Conservation (phyloP, 2,329 filamentous ascomycete species). For the Colletotrichum chrysophilum region DNA sequence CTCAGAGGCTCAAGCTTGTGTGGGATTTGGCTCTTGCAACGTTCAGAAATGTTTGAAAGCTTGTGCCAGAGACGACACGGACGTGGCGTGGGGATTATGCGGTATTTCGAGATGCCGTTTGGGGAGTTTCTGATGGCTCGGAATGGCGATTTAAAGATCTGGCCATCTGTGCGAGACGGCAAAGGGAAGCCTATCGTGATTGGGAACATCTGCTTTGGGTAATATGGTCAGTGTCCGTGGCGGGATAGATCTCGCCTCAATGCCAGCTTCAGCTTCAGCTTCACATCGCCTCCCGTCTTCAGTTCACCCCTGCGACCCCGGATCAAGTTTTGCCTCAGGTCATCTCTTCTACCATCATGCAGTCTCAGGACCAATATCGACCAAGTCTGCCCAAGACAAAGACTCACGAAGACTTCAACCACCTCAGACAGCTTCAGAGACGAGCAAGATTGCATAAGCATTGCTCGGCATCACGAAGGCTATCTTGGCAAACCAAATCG, state of each 20-base stretch:
- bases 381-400: too few species aligned
- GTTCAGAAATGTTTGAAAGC: background rate
- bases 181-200: background rate
- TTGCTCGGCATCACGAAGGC: background rate
- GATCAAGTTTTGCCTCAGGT: background rate
- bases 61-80: background rate
- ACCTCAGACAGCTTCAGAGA: background rate
- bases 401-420: background rate
- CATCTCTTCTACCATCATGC: background rate
- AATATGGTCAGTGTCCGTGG: background rate
- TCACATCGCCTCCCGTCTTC: background rate
- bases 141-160: background rate
- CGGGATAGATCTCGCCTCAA: background rate
- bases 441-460: conserved; percentile 2
- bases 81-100: background rate
- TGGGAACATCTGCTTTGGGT: background rate
- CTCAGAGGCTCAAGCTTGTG: background rate
- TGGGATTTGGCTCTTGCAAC: background rate
- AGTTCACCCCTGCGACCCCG: background rate
- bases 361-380: background rate
- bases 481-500: background rate
- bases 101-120: background rate
- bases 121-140: background rate
- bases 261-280: background rate
- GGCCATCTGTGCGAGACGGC: background rate